Base-by-base conservation (phyloP, 345 rosid species). In the Gossypium anomalum region DNA sequence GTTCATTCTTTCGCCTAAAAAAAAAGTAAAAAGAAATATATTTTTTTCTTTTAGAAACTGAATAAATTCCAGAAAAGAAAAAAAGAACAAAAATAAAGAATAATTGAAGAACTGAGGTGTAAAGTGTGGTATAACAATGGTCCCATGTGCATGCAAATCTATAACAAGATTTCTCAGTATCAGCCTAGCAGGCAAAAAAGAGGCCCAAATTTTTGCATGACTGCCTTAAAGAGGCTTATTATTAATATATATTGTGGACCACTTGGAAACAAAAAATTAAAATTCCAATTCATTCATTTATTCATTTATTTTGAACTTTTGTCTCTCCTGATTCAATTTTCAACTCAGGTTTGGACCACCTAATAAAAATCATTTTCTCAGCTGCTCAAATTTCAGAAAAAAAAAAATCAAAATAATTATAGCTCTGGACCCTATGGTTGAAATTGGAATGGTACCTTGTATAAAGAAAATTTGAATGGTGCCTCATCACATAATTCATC, bases 121-220 rank as follows among this genome's bases (percentile, higher is more conserved):
- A 2, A 34, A 48, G 52, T 19, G 10, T 27, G 72, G 41, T 5
- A 34, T 16, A 52, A n/a, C 17, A 27, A 52, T 69, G 73, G 73
- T 69, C 73, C 73, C 73, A 47, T 20, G 19, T 19, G 43, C 58
- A 69, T 27, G 73, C 47, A 48, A 34, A 23, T 51, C 22, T 27
- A 15, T 34, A 69, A 25, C 45, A 51, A 51, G 59, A 69, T 69
- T 51, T 56, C 23, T 27, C 44, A 27, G 72, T 52, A 51, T 22
- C 20, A 51, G 9, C 60, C 23, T 56, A 56, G 72, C 23, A 61
- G 65, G 34, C 53, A 34, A 34, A 34, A 44, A 20, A 29, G 4
- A 67, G 22, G 58, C 44, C 22, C 59, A 25, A 69, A 51, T 16
- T 7, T 51, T 51, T 69, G 59, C 60, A 70, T 69, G 73, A 51